A percentile compares a stretch with the other conserved stretches of the same genome.
Evolutionary conservation across 306 rosid species (phyloP).

Genomic region (Lithocarpus polystachyus): DNA sequence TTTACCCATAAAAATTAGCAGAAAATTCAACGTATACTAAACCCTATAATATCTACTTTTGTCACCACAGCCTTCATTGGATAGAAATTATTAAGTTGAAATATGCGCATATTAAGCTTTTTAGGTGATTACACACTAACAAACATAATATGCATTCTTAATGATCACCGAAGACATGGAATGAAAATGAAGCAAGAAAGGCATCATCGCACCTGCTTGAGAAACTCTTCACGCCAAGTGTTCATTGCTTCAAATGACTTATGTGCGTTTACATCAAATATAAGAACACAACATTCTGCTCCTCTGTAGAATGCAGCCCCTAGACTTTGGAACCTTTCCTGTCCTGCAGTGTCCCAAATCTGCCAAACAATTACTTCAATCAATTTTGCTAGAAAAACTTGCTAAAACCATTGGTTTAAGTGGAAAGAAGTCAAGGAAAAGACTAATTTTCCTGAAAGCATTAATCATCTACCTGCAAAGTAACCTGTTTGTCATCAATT

Average conservation of each 20-base stretch:
- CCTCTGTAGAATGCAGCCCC: constrained; percentile 90
- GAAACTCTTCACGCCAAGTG: constrained; percentile 86
- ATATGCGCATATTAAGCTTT: not conserved
- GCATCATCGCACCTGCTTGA: constrained; percentile 60
- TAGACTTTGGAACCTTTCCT: constrained; percentile 83
- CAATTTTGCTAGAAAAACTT: not conserved
- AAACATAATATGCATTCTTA: not conserved
- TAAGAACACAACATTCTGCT: constrained; percentile 92
- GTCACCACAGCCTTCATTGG: not conserved
- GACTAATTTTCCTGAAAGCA: not conserved
- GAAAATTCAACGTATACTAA: not conserved
- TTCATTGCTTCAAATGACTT: constrained; percentile 68
- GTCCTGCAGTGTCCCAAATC: constrained; percentile 99
- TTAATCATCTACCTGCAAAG: constrained; percentile 64
- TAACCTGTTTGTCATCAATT: constrained; percentile 68
- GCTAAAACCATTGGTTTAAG: not conserved
- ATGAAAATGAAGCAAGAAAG: not conserved
- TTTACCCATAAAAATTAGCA: too few relatives aligned
- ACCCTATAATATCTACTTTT: not conserved
- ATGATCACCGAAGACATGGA: not conserved
- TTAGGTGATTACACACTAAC: not conserved
- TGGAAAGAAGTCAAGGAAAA: not conserved
- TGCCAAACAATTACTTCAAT: constrained; percentile 22
- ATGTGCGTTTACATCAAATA: constrained; percentile 65
- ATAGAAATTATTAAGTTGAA: not conserved